Conservation (phyloP, 495 filamentous ascomycete species). For the Podospora tetraspora region DNA sequence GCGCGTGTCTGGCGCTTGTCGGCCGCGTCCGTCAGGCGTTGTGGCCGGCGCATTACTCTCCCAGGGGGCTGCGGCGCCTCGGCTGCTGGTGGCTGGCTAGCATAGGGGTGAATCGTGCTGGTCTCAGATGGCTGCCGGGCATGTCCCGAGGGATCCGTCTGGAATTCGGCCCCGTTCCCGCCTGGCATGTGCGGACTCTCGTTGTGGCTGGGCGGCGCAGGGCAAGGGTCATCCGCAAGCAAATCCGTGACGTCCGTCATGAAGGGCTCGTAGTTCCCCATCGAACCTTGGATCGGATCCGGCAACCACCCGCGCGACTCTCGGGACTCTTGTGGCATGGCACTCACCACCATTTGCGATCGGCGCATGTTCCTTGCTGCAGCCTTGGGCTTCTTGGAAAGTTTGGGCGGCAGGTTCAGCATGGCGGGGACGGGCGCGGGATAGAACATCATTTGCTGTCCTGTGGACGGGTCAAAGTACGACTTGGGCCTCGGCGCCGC, state of each 20-base stretch:
- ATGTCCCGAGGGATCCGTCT: slow-evolving; percentile 9
- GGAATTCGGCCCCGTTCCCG: slow-evolving; percentile 11
- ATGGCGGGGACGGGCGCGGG: slow-evolving; percentile 90
- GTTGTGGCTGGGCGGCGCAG: slow-evolving; percentile 4
- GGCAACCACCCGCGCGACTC: slow-evolving; percentile 46
- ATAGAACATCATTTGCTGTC: slow-evolving; percentile 84
- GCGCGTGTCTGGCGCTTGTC: slow-evolving; percentile 37
- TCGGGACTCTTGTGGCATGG: slow-evolving; percentile 32
- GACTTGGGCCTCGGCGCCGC: slow-evolving; percentile 48
- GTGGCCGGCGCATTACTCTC: slow-evolving; percentile 25
- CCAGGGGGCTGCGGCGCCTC: slow-evolving; percentile 10
- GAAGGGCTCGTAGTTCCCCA: slow-evolving; percentile 19
- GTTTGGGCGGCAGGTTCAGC: slow-evolving; percentile 82
- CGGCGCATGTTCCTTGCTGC: slow-evolving; percentile 59
- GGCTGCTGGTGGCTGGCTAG: slow-evolving; percentile 18
- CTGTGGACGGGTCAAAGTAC: slow-evolving; percentile 58
- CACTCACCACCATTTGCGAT: slow-evolving; percentile 51
- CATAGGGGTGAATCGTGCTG: slow-evolving; percentile 28
- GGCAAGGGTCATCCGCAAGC: slow-evolving; percentile 6
- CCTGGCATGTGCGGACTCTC: slow-evolving; percentile 13
- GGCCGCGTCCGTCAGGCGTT: slow-evolving; percentile 21
- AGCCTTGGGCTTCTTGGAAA: slow-evolving; percentile 67
- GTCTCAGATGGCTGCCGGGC: slow-evolving; percentile 27
- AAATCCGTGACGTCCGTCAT: slow-evolving; percentile 18
- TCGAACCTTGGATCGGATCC: slow-evolving; percentile 31